Percentiles rank a stretch among this genome's conserved stretches.
Evolutionary conservation across 2,329 filamentous ascomycete species (phyloP).

Genomic region (Penicillium concentricum): DNA sequence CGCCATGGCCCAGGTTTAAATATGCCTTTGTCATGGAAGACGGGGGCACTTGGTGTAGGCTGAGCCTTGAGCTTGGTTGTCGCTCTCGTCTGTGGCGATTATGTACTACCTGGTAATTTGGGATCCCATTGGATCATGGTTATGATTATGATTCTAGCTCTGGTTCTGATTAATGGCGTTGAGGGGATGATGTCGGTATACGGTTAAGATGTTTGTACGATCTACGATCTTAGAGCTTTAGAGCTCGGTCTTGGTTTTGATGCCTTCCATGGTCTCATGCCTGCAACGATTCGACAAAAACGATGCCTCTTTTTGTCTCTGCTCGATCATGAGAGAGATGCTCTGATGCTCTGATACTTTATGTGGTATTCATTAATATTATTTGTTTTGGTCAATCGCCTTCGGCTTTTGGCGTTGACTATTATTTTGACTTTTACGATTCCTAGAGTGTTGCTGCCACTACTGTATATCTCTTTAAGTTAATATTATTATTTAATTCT

Average conservation of each 20-base stretch:
- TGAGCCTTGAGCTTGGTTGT: neutral
- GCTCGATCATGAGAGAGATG: neutral
- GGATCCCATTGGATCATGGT: neutral
- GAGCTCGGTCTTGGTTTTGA: neutral
- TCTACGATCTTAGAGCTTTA: neutral
- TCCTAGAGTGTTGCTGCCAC: neutral
- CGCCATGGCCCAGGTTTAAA: slow-evolving; percentile 48
- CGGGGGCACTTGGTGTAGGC: neutral
- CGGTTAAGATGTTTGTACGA: neutral
- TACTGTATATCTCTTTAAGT: neutral
- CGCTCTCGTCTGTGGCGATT: neutral
- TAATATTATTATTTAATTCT: too few relatives aligned
- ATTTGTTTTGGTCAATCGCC: neutral
- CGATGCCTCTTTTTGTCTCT: neutral
- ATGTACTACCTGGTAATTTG: slow-evolving; percentile 4
- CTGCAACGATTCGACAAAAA: slow-evolving; percentile 1
- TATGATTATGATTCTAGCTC: neutral
- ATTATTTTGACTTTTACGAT: neutral
- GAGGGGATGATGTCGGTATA: neutral
- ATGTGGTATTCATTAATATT: slow-evolving; percentile 8
- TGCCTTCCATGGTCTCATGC: neutral
- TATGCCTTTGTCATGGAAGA: neutral
- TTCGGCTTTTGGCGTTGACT: neutral
- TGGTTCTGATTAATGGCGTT: slow-evolving; percentile 1
- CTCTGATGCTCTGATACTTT: neutral